phyloP scores from a whole-genome alignment of 225 moss, liverwort and hornwort genomes.

The Marchantia paleacea region DNA sequence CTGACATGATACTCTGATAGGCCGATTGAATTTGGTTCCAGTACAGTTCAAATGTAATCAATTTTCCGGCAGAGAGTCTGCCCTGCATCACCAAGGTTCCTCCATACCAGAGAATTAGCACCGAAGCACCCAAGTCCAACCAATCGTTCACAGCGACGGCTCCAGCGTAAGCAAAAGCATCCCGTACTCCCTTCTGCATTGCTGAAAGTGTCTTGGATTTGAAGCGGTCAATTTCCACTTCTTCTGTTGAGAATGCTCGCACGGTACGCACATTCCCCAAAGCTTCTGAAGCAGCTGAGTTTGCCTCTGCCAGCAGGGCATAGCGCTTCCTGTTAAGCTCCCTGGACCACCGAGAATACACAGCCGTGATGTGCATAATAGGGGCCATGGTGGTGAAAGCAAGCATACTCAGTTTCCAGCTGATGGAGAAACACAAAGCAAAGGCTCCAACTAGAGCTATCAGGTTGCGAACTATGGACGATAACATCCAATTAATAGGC shows the following conservation, averaged over 20 bases:
- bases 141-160: constrained; percentile 98
- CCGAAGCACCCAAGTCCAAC: constrained; percentile 97
- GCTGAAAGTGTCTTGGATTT: constrained; percentile 81
- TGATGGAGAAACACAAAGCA: constrained; percentile 82
- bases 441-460: constrained; percentile 82
- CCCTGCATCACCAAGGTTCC: constrained; percentile 87
- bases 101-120: constrained; percentile 97
- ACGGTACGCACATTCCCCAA: constrained; percentile 96
- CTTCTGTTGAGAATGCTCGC: constrained; percentile 95
- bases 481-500: constrained; percentile 99
- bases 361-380: constrained; percentile 98
- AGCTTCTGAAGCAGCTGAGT: constrained; percentile 95
- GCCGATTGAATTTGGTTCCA: constrained; percentile 97
- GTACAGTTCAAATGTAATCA: constrained; percentile 91
- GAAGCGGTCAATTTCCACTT: constrained; percentile 89
- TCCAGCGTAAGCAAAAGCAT: constrained; percentile 95
- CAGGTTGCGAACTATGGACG: constrained; percentile 76
- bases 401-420: constrained; percentile 99
- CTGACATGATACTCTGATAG: constrained; percentile 97
- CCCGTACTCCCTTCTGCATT: constrained; percentile 92
- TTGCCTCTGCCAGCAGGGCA: constrained; percentile 94
- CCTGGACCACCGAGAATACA: constrained; percentile 96
- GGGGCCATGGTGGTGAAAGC: constrained; percentile 99
- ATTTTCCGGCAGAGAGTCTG: constrained; percentile 86
- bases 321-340: constrained; percentile 98